phyloP scores from a whole-genome alignment of 1,139 yeast species.

The Taphrina confusa region DNA sequence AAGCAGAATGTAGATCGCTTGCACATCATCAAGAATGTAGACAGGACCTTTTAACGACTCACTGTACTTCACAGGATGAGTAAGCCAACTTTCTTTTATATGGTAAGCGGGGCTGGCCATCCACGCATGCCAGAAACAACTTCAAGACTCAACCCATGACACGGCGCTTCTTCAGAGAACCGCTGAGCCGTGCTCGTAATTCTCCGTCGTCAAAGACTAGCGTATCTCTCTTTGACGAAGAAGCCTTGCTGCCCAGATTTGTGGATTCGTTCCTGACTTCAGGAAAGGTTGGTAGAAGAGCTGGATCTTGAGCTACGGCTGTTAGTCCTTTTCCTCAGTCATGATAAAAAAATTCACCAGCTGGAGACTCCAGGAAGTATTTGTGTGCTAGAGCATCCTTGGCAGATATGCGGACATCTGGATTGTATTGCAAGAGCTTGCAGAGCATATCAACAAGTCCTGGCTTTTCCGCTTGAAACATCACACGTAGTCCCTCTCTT shows the following conservation, averaged over 20 bases:
- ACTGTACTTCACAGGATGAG: too few relatives aligned
- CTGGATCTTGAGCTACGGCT: constrained; percentile 38
- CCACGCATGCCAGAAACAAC: neutral
- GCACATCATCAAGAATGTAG: too few relatives aligned
- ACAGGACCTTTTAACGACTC: too few relatives aligned
- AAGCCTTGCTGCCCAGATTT: too few relatives aligned
- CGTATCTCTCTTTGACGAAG: neutral
- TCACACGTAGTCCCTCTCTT: constrained; percentile 29
- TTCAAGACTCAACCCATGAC: neutral
- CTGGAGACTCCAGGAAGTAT: constrained; percentile 67
- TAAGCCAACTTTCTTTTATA: too few relatives aligned
- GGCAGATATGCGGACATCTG: constrained; percentile 75
- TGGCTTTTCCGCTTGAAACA: constrained; percentile 38
- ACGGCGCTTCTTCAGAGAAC: constrained; percentile 1
- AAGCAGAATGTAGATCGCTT: too few relatives aligned
- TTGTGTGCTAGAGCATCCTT: constrained; percentile 70
- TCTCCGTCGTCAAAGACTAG: constrained; percentile 1
- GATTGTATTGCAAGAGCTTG: constrained; percentile 75
- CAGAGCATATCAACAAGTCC: constrained; percentile 57
- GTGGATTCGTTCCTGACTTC: constrained; percentile 25
- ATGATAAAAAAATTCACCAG: neutral
- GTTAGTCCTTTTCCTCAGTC: neutral
- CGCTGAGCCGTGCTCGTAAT: neutral
- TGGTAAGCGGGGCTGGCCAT: too few relatives aligned
- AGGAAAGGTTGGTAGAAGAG: constrained; percentile 40